Percentiles rank a stretch among this genome's conserved stretches.
phyloP scores from a whole-genome alignment of 192 early-diverging fungal species.

The Ambispora gerdemannii region DNA sequence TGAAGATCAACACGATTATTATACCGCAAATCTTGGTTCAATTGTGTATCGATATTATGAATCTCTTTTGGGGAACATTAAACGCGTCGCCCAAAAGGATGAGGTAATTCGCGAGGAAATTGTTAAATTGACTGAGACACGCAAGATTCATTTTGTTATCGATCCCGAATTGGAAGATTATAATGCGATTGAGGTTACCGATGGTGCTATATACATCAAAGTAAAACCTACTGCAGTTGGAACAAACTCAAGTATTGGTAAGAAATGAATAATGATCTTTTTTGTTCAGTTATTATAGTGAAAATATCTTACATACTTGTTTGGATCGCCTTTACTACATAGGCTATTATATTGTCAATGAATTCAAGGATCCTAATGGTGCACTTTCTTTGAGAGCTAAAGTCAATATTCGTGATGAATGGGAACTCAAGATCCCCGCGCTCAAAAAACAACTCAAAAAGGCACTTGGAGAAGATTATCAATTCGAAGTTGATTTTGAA shows the following conservation, averaged over 20 bases:
- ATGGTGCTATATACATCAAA: conserved; percentile 8
- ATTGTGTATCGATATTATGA: conserved; percentile 13
- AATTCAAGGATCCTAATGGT: background rate
- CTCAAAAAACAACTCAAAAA: conserved; percentile 20
- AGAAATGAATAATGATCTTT: background rate
- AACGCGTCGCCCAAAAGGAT: conserved; percentile 4
- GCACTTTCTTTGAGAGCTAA: conserved; percentile 10
- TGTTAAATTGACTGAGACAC: background rate
- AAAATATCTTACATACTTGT: background rate
- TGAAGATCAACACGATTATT: background rate
- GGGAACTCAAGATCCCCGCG: conserved; percentile 4
- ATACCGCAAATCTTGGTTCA: background rate
- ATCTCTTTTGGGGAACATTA: background rate
- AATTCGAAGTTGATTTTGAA: conserved; percentile 22
- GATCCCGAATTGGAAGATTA: conserved; percentile 13
- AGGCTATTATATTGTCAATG: conserved; percentile 6
- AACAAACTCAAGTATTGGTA: conserved; percentile 6
- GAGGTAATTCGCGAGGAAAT: conserved; percentile 15
- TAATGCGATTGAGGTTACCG: conserved; percentile 6
- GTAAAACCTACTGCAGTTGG: background rate
- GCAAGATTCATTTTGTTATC: conserved; percentile 10
- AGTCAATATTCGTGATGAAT: conserved; percentile 16
- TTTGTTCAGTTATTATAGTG: too few relatives aligned
- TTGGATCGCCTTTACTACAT: background rate
- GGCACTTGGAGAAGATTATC: conserved; percentile 11